Conservation (phyloP, 129 eudicot genomes). For the Helianthus annuus region DNA sequence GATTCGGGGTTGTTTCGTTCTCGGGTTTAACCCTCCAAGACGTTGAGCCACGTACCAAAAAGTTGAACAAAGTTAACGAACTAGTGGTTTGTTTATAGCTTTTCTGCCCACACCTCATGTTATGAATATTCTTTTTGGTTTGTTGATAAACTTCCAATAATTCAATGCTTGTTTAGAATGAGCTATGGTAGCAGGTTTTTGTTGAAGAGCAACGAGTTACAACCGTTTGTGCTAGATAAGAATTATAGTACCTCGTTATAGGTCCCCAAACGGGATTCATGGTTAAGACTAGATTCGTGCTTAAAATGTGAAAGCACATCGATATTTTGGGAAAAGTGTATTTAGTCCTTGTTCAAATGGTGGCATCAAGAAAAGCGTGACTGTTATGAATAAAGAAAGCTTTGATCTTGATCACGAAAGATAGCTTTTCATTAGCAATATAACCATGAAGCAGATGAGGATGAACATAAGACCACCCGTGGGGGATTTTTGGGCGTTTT, state of each 20-base stretch:
- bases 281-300: constrained; percentile 61
- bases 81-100: constrained; percentile 69
- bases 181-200: constrained; percentile 54
- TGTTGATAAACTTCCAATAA: constrained; percentile 54
- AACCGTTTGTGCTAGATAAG: constrained; percentile 66
- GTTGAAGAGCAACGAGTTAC: constrained; percentile 30
- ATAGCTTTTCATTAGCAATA: constrained; percentile 59
- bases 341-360: constrained; percentile 49
- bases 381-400: constrained; percentile 15
- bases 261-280: constrained; percentile 69
- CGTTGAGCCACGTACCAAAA: constrained; percentile 48
- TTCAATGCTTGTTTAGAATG: constrained; percentile 47
- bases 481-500: no score
- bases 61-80: constrained; percentile 54
- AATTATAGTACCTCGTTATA: constrained; percentile 55
- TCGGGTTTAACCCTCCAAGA: constrained; percentile 36
- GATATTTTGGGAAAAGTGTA: neutral
- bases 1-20: constrained; percentile 53
- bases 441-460: constrained; percentile 66
- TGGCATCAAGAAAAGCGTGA: constrained; percentile 63
- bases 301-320: constrained; percentile 61
- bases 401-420: constrained; percentile 71
- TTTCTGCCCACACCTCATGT: constrained; percentile 76
- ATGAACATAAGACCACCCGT: constrained; percentile 32
- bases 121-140: constrained; percentile 50